A percentile compares a stretch with the other conserved stretches of the same genome.
These are phyloP conservation scores for Pseudozyma sp. DNA, from an alignment of 1,284 basidiomycete genomes.

Conservation along the genomic window DNA sequence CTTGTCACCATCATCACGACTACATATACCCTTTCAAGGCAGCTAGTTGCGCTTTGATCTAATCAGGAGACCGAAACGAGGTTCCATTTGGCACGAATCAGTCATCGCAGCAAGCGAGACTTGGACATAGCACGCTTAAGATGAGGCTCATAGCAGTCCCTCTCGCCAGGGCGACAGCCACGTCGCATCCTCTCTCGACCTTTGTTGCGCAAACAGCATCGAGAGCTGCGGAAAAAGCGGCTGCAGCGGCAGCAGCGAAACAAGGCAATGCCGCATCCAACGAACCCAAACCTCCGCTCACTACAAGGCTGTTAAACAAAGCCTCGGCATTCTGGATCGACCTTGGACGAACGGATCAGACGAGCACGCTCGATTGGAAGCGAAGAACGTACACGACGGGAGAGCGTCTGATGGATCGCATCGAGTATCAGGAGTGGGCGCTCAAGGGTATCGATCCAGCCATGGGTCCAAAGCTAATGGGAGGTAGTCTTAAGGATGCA, in stretches of 20 bases:
- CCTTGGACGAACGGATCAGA: slow-evolving; percentile 58
- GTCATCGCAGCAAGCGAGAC: background rate
- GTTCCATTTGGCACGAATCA: background rate
- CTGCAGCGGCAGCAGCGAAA: slow-evolving; percentile 29
- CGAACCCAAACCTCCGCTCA: slow-evolving; percentile 34
- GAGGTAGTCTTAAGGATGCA: slow-evolving; percentile 9
- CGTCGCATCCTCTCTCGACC: slow-evolving; percentile 55
- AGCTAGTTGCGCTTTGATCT: too few species aligned
- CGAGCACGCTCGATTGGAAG: slow-evolving; percentile 62
- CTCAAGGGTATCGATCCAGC: slow-evolving; percentile 65
- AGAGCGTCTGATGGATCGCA: slow-evolving; percentile 67
- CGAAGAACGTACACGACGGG: slow-evolving; percentile 56
- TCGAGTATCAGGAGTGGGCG: slow-evolving; percentile 68
- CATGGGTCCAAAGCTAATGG: slow-evolving; percentile 49
- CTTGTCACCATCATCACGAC: background rate
- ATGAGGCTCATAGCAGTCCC: slow-evolving; percentile 64
- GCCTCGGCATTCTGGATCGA: slow-evolving; percentile 64
- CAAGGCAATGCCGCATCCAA: slow-evolving; percentile 14
- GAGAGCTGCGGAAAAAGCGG: slow-evolving; percentile 40
- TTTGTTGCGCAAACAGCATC: slow-evolving; percentile 59
- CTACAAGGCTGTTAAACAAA: slow-evolving; percentile 49
- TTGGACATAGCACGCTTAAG: background rate
- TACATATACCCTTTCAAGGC: background rate
- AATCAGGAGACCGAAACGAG: too few species aligned
- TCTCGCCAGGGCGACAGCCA: slow-evolving; percentile 49